Evolutionary conservation across 2,329 filamentous ascomycete genomes (phyloP).

Genomic region (Xylaria sp.): DNA sequence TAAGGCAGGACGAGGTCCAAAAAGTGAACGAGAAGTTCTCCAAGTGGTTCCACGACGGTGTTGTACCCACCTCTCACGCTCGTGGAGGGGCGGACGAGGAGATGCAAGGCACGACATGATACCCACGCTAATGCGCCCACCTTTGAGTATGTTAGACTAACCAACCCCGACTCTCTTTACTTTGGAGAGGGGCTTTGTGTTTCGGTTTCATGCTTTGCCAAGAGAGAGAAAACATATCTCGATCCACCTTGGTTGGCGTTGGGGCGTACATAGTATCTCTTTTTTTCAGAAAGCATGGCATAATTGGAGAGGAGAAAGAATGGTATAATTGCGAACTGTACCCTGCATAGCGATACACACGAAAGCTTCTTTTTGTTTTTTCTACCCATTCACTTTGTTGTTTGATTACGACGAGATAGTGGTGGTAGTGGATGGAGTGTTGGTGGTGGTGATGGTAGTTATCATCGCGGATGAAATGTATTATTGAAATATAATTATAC

Average conservation of each 20-base stretch:
- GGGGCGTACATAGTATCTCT: constrained; percentile 16
- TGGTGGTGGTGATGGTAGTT: too few relatives aligned
- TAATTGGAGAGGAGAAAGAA: constrained; percentile 8
- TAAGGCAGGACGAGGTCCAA: constrained; percentile 81
- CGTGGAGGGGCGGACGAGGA: constrained; percentile 41
- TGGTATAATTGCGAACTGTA: constrained; percentile 3
- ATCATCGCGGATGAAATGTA: too few relatives aligned
- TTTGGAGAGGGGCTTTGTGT: constrained; percentile 13
- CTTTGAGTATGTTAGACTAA: not conserved
- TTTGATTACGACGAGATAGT: not conserved
- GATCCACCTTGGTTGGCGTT: constrained; percentile 25
- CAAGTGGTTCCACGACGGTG: constrained; percentile 64
- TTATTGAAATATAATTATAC: too few relatives aligned
- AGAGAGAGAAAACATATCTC: not conserved
- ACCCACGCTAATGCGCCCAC: not conserved
- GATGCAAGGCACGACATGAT: constrained; percentile 25
- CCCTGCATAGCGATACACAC: constrained; percentile 21
- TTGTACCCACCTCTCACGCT: constrained; percentile 52
- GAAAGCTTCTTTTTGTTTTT: constrained; percentile 5
- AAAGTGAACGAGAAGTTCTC: constrained; percentile 75
- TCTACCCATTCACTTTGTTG: not conserved
- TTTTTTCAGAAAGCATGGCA: constrained; percentile 3
- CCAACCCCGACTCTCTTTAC: not conserved
- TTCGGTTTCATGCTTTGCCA: constrained; percentile 19
- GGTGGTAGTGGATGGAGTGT: not conserved